Evolutionary conservation across 805 yeast species (phyloP).

Genomic region (Candida qinlingensis): DNA sequence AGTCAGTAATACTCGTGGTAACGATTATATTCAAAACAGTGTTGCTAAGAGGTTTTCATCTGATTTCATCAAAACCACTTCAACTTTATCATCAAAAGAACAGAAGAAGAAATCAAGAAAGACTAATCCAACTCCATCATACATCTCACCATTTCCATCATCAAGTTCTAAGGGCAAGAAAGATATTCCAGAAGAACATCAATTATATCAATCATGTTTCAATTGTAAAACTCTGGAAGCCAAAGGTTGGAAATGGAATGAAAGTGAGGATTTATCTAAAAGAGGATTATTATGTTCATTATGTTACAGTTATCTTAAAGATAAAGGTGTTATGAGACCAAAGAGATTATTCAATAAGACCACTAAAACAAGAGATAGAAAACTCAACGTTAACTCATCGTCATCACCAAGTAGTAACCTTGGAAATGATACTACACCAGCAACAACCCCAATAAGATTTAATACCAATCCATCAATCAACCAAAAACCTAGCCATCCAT

Average conservation of each 20-base stretch:
- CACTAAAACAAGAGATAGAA: conserved; percentile 2
- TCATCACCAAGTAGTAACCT: conserved; percentile 17
- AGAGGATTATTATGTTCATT: conserved; percentile 24
- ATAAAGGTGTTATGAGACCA: conserved; percentile 25
- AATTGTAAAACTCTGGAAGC: conserved; percentile 23
- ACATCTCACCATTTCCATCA: background rate
- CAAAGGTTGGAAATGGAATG: conserved; percentile 26
- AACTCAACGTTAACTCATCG: conserved; percentile 5
- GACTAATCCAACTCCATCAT: conserved; percentile 1
- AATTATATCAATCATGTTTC: conserved; percentile 19
- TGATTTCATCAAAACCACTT: conserved; percentile 16
- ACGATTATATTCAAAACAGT: conserved; percentile 5
- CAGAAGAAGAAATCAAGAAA: conserved; percentile 6
- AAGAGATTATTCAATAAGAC: conserved; percentile 15
- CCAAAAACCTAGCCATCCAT: conserved; percentile 1
- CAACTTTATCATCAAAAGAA: background rate
- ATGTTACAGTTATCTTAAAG: conserved; percentile 20
- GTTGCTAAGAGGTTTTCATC: conserved; percentile 25
- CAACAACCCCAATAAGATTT: conserved; percentile 13
- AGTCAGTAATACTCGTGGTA: background rate
- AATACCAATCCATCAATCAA: background rate
- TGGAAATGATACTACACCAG: conserved; percentile 18
- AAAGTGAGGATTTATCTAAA: conserved; percentile 18
- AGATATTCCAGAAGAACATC: conserved; percentile 11
- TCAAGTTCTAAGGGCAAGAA: background rate